Conservation (phyloP, 2,329 filamentous ascomycete species). For the Boeremia exigua region DNA sequence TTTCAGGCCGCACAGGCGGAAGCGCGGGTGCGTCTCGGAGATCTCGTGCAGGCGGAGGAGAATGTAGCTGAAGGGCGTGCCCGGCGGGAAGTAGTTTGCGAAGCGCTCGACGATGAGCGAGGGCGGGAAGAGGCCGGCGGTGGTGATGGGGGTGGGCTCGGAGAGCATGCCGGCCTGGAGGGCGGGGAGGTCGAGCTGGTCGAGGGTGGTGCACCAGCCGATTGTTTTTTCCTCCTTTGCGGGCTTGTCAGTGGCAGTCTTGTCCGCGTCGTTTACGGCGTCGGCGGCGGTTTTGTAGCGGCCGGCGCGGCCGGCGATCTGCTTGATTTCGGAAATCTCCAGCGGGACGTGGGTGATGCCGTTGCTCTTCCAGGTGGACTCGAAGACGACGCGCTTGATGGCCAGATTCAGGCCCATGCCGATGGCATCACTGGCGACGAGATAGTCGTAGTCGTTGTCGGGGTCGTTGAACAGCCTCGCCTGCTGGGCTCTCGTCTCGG, state of each 20-base stretch:
- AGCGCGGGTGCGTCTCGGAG: conserved; percentile 67
- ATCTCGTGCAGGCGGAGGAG: conserved; percentile 76
- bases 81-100: conserved; percentile 78
- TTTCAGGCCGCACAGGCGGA: conserved; percentile 71
- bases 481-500: conserved; percentile 90
- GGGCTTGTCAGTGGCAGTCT: conserved; percentile 6
- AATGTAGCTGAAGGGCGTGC: conserved; percentile 83
- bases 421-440: conserved; percentile 94
- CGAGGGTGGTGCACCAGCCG: conserved; percentile 81
- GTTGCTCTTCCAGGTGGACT: conserved; percentile 75
- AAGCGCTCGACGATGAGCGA: conserved; percentile 75
- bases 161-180: conserved; percentile 68
- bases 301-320: conserved; percentile 92
- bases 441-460: conserved; percentile 90
- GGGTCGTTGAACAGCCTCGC: conserved; percentile 94
- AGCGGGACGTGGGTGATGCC: conserved; percentile 65
- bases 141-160: conserved; percentile 69
- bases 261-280: conserved; percentile 43
- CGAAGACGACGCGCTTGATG: conserved; percentile 89
- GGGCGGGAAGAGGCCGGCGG: conserved; percentile 78
- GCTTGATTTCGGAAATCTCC: conserved; percentile 80
- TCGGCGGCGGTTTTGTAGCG: conserved; percentile 77
- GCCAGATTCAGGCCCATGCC: conserved; percentile 95
- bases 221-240: conserved; percentile 45
- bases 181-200: conserved; percentile 68